Percentiles rank a stretch among this genome's conserved stretches.
These are phyloP conservation scores for Delonix regia DNA, from an alignment of 306 rosid genomes.

Conservation along the genomic window DNA sequence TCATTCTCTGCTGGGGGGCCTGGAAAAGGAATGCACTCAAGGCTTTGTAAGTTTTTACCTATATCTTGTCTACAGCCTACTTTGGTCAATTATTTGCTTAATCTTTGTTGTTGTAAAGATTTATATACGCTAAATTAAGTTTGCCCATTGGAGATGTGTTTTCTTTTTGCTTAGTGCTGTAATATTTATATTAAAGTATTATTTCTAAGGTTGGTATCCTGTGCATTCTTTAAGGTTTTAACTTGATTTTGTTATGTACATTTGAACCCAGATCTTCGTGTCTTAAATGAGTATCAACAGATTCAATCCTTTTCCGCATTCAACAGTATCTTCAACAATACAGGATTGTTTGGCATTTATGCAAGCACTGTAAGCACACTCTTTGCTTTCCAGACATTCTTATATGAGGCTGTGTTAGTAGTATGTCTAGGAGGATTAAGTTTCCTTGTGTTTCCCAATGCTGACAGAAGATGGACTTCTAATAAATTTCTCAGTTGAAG, in stretches of 20 bases:
- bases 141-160: background rate
- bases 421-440: too few relatives aligned
- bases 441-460: background rate
- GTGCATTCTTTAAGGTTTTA: background rate
- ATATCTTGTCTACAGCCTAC: background rate
- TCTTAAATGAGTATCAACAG: conserved; percentile 75
- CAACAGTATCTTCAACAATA: conserved; percentile 83
- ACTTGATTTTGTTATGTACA: background rate
- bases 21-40: conserved; percentile 92
- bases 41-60: conserved; percentile 66
- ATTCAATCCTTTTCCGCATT: conserved; percentile 81
- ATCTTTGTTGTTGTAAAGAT: background rate
- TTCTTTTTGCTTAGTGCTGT: background rate
- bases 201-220: background rate
- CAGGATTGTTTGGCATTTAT: conserved; percentile 82
- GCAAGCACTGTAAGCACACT: conserved; percentile 66
- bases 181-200: conserved; percentile 31
- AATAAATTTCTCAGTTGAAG: conserved; percentile 1
- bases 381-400: background rate
- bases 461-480: background rate
- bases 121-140: background rate
- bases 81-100: conserved; percentile 1
- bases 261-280: conserved; percentile 73
- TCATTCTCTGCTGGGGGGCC: conserved; percentile 91
- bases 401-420: background rate